phyloP scores from a whole-genome alignment of 2,329 filamentous ascomycete species.

The Colletotrichum phormii region DNA sequence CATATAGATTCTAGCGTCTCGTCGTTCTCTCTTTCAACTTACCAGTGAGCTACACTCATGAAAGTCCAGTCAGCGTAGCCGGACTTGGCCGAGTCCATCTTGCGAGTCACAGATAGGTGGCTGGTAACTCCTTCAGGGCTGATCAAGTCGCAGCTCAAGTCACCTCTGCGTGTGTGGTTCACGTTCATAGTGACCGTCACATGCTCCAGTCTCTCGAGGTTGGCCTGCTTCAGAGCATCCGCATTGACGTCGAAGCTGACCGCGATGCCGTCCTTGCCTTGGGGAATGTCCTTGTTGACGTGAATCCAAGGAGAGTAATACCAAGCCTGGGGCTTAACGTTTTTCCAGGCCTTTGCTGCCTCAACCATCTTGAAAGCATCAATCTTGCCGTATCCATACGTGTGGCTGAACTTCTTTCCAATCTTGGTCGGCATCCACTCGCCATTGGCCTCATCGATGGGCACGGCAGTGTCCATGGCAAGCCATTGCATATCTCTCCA shows the following conservation, averaged over 20 bases:
- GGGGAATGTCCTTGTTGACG: constrained; percentile 85
- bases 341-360: constrained; percentile 84
- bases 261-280: constrained; percentile 83
- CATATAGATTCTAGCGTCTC: not conserved
- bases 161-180: constrained; percentile 86
- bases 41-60: constrained; percentile 98
- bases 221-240: constrained; percentile 83
- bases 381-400: constrained; percentile 95
- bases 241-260: constrained; percentile 85
- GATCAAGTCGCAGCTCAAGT: constrained; percentile 90
- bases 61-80: constrained; percentile 98
- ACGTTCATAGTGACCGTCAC: constrained; percentile 99
- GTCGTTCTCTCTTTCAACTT: constrained; percentile 48
- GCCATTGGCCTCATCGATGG: constrained; percentile 74
- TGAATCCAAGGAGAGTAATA: constrained; percentile 93
- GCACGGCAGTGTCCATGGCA: constrained; percentile 84
- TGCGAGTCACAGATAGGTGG: constrained; percentile 82
- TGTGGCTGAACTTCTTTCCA: constrained; percentile 91
- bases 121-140: constrained; percentile 86
- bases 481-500: constrained; percentile 98
- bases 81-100: constrained; percentile 70
- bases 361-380: constrained; percentile 90
- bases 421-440: constrained; percentile 86
- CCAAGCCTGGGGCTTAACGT: constrained; percentile 96
- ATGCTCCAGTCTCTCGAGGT: constrained; percentile 89